phyloP scores from a whole-genome alignment of 129 eudicot genomes.

The Chrysanthemum lavandulifolium region DNA sequence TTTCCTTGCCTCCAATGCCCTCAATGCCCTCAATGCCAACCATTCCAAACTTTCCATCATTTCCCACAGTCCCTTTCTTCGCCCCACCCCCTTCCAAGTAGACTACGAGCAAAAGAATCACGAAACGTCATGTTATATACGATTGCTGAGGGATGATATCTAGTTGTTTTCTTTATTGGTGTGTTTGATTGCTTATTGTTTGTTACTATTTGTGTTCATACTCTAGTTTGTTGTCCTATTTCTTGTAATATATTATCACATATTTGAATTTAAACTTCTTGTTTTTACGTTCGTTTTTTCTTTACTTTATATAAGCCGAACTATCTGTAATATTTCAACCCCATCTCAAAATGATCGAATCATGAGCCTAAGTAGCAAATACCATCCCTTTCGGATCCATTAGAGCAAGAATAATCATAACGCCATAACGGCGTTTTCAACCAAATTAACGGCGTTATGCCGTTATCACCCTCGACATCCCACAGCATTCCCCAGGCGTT shows the following conservation, averaged over 20 bases:
- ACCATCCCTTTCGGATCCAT: neutral
- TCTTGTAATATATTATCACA: neutral
- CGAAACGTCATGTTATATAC: neutral
- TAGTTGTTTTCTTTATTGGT: neutral
- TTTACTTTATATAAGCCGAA: neutral
- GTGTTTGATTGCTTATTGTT: conserved; percentile 1
- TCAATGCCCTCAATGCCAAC: conserved; percentile 5
- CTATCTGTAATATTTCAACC: neutral
- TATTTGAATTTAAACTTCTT: neutral
- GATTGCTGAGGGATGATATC: neutral
- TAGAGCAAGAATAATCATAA: too few relatives aligned
- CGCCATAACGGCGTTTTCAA: too few relatives aligned
- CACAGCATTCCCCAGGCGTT: too few relatives aligned
- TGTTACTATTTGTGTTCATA: neutral
- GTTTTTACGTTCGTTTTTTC: neutral
- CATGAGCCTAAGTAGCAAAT: neutral
- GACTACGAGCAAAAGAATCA: neutral
- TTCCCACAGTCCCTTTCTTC: conserved; percentile 21
- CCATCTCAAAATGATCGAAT: neutral
- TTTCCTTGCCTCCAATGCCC: conserved; percentile 22
- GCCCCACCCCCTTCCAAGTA: conserved; percentile 34
- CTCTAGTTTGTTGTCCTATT: neutral
- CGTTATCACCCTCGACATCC: too few relatives aligned
- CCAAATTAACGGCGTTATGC: too few relatives aligned
- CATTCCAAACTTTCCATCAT: conserved; percentile 17